phyloP scores from a whole-genome alignment of 257 asterid species.

The Solanum microdontum region DNA sequence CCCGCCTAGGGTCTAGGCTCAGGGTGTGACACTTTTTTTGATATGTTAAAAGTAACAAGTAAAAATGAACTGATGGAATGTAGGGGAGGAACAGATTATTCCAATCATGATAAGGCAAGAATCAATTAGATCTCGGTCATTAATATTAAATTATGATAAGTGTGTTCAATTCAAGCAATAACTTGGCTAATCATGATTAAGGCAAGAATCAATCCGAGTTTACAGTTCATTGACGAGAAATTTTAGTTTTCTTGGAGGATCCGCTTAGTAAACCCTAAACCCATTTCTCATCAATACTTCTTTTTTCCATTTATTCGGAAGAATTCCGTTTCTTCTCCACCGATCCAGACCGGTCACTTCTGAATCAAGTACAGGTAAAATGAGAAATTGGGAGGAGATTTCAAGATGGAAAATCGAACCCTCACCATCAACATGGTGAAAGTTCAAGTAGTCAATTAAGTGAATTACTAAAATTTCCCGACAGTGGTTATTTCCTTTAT shows the following conservation, averaged over 20 bases:
- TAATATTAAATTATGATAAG: background rate
- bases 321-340: background rate
- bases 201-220: background rate
- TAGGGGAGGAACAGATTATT: background rate
- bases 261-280: background rate
- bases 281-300: background rate
- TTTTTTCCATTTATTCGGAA: background rate
- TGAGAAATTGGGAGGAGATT: background rate
- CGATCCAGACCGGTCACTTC: background rate
- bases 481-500: background rate
- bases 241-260: background rate
- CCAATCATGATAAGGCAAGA: background rate
- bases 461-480: background rate
- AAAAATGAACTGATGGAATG: background rate
- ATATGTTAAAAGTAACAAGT: background rate
- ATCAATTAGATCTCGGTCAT: background rate
- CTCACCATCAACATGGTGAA: background rate
- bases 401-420: background rate
- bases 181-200: background rate
- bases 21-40: background rate
- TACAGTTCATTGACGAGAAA: background rate
- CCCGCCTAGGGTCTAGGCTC: background rate
- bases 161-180: background rate
- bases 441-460: background rate
- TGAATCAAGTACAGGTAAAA: background rate